Base-by-base conservation (phyloP, 768 basidiomycete species). In the Guyanaporus albipodus region DNA sequence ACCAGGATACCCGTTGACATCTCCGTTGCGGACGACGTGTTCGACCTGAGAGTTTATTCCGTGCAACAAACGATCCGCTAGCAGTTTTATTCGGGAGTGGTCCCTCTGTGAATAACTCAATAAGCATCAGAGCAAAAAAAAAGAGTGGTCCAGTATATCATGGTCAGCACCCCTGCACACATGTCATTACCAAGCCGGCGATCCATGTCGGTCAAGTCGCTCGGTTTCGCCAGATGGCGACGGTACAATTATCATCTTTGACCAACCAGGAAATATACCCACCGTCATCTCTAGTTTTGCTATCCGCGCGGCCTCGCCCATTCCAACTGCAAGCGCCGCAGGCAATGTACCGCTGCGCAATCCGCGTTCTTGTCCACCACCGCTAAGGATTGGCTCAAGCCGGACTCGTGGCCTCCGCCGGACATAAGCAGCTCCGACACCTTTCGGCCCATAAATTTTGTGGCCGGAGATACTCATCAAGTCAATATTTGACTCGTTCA, bases 401-500 rank as follows among this genome's bases (percentile, higher is more conserved):
- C 96, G 77, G 31, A 98, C 96, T 51, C 96, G 75, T 8, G 96
- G 96, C 59, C 93, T 70, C 60, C 96, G 72, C 51, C 96, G 77
- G 40, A 99, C 93, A 68, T 98, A 99, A 6, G 87, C 85, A 15
- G 91, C 93, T 32, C 96, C 96, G 26, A 97, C 69, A 7, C 96
- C 96, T 67, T 99, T 99, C 5, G 96, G 96, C 2, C 96, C 96
- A 66, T 99, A 99, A 4, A 99, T 68, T 73, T 99, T 99, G 75
- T 99, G 96, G 1, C 90, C 96, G 8, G 91, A 93, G 38, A 99
- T 91, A 55, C 89, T 91, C 84, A 98, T 83, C 35, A 96, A 74
- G 71, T 99, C 96, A 47, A 98, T 79, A 58, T 94, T 91, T 81
- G 91, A 83, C 57, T 85, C 91, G 61, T 98, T 92, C 32, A 99